phyloP scores from a whole-genome alignment of 176 grass and related monocot genomes.

The Phyllostachys edulis region DNA sequence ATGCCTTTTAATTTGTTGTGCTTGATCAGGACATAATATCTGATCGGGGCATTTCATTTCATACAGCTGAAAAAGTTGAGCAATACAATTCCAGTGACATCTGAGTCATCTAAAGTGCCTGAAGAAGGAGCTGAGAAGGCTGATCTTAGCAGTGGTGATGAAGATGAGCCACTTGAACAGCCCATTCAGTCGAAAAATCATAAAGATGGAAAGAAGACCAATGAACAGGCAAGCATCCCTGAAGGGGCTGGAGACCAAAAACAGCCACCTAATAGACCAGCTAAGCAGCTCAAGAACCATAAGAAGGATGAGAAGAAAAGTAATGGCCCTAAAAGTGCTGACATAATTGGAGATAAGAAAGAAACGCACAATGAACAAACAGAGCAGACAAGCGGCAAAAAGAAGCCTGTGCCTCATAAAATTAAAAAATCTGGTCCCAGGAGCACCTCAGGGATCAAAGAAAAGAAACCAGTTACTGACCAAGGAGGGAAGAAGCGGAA shows the following conservation, averaged over 20 bases:
- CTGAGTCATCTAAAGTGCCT: slow-evolving; percentile 42
- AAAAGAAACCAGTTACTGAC: slow-evolving; percentile 20
- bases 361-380: slow-evolving; percentile 4
- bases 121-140: slow-evolving; percentile 39
- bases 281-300: slow-evolving; percentile 24
- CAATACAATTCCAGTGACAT: slow-evolving; percentile 56
- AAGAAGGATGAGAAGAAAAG: slow-evolving; percentile 29
- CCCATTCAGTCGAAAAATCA: slow-evolving; percentile 23
- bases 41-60: slow-evolving; percentile 17
- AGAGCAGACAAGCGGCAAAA: slow-evolving; percentile 7
- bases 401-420: slow-evolving; percentile 15
- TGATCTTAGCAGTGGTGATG: slow-evolving; percentile 25
- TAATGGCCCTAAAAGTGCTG: slow-evolving; percentile 20
- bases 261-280: slow-evolving; percentile 25
- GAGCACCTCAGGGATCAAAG: slow-evolving; percentile 22
- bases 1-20: background rate
- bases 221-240: background rate
- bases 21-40: background rate
- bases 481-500: slow-evolving; percentile 35
- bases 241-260: slow-evolving; percentile 19
- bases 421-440: slow-evolving; percentile 18
- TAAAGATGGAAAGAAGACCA: slow-evolving; percentile 42
- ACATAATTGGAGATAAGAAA: slow-evolving; percentile 1
- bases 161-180: slow-evolving; percentile 39
- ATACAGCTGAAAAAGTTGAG: slow-evolving; percentile 89